These are phyloP conservation scores for Neonectria sp. DNA, from an alignment of 2,329 filamentous ascomycete species.

Conservation along the genomic window DNA sequence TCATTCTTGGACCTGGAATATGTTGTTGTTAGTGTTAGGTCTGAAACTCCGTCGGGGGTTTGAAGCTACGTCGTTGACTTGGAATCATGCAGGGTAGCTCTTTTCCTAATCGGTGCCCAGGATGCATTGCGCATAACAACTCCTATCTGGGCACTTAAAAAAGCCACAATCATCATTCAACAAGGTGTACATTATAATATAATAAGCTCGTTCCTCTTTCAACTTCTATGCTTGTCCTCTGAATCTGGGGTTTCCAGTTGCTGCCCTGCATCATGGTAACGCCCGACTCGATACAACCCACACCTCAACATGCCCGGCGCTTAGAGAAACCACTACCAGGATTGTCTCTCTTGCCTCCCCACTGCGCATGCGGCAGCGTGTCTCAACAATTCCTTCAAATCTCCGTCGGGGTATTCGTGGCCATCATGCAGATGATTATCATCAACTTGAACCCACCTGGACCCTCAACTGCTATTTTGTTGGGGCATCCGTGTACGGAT, in stretches of 20 bases:
- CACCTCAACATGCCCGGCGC: background rate
- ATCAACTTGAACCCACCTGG: background rate
- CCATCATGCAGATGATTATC: background rate
- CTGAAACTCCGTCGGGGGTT: constrained; percentile 11
- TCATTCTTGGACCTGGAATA: background rate
- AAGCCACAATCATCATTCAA: constrained; percentile 1
- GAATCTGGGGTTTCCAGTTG: background rate
- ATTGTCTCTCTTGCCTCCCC: background rate
- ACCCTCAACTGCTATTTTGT: constrained; percentile 37
- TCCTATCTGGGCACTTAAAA: background rate
- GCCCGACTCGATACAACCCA: too few species aligned
- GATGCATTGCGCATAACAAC: background rate
- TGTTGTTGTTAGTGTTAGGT: background rate
- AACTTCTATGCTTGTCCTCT: background rate
- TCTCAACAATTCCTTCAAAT: constrained; percentile 25
- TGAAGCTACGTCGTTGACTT: background rate
- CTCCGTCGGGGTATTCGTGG: constrained; percentile 23
- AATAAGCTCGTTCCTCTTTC: background rate
- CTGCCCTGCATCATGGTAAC: too few species aligned
- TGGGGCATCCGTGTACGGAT: constrained; percentile 67
- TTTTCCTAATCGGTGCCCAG: constrained; percentile 2
- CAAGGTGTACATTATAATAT: background rate
- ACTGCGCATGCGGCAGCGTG: background rate
- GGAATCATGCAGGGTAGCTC: constrained; percentile 12
- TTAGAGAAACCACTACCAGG: background rate